Evolutionary conservation across 2,329 filamentous ascomycete species (phyloP), one percentile per base, ranked within the genome.

Genomic region (Scedosporium boydii): DNA sequence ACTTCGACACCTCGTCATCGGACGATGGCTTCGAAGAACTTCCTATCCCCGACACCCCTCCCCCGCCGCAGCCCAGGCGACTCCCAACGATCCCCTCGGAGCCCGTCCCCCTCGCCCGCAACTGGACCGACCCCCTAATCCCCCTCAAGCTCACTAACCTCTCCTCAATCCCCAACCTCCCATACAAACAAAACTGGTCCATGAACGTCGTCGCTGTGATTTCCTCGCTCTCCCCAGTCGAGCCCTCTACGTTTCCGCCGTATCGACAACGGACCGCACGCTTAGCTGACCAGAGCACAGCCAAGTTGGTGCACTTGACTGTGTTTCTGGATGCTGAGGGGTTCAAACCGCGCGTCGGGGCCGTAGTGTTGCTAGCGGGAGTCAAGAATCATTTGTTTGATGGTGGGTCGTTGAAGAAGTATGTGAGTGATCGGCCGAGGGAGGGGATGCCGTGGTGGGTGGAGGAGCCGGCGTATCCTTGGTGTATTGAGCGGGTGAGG

Each of bases 301-400:
- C 73, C 6, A 83, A 83, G 67, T 78, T 77, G 21, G 78, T 85
- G 4, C 77, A 79, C 46, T 68, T 85, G 3, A 83, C 81, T 0
- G 79, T 84, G 0, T 84, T 84, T 59, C 73, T 84, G 4, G 79
- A 84, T 27, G 77, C 82, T 0, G 77, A 80, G 1, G 67, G 68
- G 0, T 85, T 85, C 65, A 65, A 63, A 1, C 82, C 82, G 0
- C 62, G 55, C 0, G 67, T 83, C 0, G 82, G 82, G 3, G 80
- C 76, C 59, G 77, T 78, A 0, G 78, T 84, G 1, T 65, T 85
- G 3, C 70, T 85, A 0, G 73, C 80, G 0, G 82, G 82, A 0
- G 81, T 84, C 1, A 85, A 85, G 71, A 85, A 85, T 38, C 82
- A 85, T 59, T 70, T 76, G 1, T 84, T 81, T 63, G 82, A 84